Percentiles rank a stretch among this genome's conserved stretches.
Evolutionary conservation across 106 monocot species (phyloP).

Genomic region (Platanthera guangdongensis): DNA sequence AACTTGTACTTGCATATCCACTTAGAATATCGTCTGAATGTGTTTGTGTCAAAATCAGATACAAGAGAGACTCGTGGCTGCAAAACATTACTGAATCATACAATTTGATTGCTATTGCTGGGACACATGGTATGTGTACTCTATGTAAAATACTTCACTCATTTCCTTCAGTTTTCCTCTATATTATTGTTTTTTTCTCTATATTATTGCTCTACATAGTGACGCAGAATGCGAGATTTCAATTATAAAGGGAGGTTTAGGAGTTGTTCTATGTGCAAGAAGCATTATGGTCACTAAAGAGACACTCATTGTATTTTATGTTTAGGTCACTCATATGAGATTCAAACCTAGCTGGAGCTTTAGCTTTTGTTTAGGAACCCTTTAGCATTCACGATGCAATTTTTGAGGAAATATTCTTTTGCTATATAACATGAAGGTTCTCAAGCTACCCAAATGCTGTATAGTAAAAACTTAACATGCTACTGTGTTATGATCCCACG

Average conservation of each 20-base stretch:
- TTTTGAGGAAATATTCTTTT: no score
- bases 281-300: not conserved
- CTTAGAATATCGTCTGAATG: not conserved
- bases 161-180: not conserved
- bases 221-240: not conserved
- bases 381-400: not conserved
- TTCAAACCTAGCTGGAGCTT: not conserved
- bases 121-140: conserved; percentile 31
- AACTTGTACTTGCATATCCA: not conserved
- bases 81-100: conserved; percentile 23
- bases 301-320: not conserved
- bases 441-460: no score
- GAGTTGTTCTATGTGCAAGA: not conserved
- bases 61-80: conserved; percentile 41
- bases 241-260: not conserved
- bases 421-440: no score
- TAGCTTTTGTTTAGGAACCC: not conserved
- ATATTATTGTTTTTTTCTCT: not conserved
- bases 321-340: not conserved
- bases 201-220: not conserved
- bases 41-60: conserved; percentile 18
- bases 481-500: no score
- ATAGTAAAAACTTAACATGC: no score
- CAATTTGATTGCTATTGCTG: conserved; percentile 38
- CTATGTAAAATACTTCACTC: not conserved